Evolutionary conservation across 73 alveolate genomes (phyloP).

Genomic region (Paramecium sexaurelia): DNA sequence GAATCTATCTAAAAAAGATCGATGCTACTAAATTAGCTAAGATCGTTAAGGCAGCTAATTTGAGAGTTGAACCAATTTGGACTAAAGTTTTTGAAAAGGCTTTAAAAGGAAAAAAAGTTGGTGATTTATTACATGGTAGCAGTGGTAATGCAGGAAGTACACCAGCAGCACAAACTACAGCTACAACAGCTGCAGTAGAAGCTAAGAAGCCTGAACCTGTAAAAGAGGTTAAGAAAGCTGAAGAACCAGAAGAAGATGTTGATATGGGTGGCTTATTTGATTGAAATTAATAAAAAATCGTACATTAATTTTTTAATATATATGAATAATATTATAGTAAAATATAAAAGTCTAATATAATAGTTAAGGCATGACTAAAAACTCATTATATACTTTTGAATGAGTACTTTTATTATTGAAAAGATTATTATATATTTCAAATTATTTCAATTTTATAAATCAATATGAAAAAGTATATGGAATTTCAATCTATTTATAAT

Average conservation of each 20-base stretch:
- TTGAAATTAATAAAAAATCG: constrained; percentile 36
- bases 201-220: constrained; percentile 59
- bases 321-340: constrained; percentile 1
- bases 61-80: constrained; percentile 92
- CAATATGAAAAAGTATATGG: no score
- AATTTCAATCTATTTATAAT: no score
- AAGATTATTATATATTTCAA: no score
- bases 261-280: constrained; percentile 62
- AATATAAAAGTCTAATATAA: constrained; percentile 75
- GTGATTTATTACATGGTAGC: constrained; percentile 79
- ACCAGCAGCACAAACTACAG: constrained; percentile 65
- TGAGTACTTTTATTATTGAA: no score
- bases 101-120: constrained; percentile 79
- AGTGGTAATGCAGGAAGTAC: constrained; percentile 79
- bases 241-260: constrained; percentile 61
- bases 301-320: constrained; percentile 14
- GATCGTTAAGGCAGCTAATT: constrained; percentile 84
- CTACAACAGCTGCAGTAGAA: constrained; percentile 77
- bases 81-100: constrained; percentile 92
- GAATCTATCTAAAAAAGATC: neutral
- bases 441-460: no score
- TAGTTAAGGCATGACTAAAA: constrained; percentile 73
- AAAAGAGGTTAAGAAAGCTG: constrained; percentile 23
- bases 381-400: neutral
- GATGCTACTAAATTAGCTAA: constrained; percentile 84